phyloP scores from a whole-genome alignment of 768 basidiomycete species.

The Tricholoma terreum region DNA sequence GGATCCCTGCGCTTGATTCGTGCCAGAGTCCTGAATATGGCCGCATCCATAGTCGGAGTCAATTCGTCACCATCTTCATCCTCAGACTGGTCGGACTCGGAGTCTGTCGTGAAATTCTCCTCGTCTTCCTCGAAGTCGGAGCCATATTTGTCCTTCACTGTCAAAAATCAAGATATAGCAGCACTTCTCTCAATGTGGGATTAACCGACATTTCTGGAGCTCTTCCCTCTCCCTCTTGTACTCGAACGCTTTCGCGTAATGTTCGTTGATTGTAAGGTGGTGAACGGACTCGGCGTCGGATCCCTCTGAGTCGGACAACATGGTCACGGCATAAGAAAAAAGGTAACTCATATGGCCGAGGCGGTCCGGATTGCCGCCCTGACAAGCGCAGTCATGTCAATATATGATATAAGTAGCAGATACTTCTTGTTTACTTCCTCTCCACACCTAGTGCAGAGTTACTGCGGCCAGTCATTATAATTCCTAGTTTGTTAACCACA shows the following conservation, averaged over 20 bases:
- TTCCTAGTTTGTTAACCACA: no score
- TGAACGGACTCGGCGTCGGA: constrained; percentile 41
- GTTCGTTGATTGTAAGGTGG: constrained; percentile 66
- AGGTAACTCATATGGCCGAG: no score
- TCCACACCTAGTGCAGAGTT: no score
- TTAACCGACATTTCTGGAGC: constrained; percentile 63
- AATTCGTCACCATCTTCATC: constrained; percentile 95
- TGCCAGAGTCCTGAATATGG: constrained; percentile 87
- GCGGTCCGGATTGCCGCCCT: no score
- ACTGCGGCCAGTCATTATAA: no score
- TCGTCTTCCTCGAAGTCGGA: constrained; percentile 62
- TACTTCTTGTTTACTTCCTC: no score
- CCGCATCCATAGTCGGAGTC: constrained; percentile 90
- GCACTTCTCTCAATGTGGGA: background rate
- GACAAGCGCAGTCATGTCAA: no score
- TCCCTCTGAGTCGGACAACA: constrained; percentile 49
- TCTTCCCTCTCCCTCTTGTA: constrained; percentile 85
- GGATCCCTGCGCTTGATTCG: constrained; percentile 83
- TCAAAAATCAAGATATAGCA: background rate
- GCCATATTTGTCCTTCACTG: constrained; percentile 88
- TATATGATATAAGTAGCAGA: no score
- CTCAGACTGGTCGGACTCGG: constrained; percentile 78
- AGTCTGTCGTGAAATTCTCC: constrained; percentile 52
- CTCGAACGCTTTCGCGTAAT: constrained; percentile 80
- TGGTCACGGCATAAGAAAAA: constrained; percentile 10